A percentile compares a stretch with the other conserved stretches of the same genome.
These are phyloP conservation scores for Bretziella fagacearum DNA, from an alignment of 2,329 filamentous ascomycete species.

Conservation along the genomic window DNA sequence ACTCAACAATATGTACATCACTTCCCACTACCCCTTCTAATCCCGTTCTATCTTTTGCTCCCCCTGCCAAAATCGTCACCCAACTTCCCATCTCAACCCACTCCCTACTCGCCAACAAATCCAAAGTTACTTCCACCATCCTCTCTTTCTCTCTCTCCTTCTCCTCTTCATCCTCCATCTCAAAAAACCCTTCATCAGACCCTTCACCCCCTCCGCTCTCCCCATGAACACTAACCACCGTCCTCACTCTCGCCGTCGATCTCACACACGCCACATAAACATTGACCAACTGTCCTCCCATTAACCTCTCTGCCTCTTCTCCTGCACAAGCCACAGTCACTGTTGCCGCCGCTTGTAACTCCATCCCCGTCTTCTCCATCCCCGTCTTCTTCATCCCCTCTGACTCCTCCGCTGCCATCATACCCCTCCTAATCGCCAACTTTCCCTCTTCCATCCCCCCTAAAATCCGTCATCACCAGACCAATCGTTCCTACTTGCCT, in stretches of 20 bases:
- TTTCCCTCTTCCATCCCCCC: conserved; percentile 23
- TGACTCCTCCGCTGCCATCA: conserved; percentile 60
- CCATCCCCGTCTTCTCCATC: no score
- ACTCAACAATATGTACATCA: conserved; percentile 45
- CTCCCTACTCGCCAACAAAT: conserved; percentile 51
- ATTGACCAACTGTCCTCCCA: conserved; percentile 53
- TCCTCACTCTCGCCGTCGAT: conserved; percentile 57
- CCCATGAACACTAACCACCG: conserved; percentile 25
- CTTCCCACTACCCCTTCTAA: conserved; percentile 59
- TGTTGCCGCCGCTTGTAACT: conserved; percentile 49
- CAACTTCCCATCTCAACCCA: conserved; percentile 57
- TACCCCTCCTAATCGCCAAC: conserved; percentile 53
- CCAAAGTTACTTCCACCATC: conserved; percentile 41
- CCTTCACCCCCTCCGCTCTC: neutral
- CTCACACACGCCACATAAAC: conserved; percentile 79
- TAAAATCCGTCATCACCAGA: no score
- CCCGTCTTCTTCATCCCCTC: no score
- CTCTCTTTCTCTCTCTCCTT: conserved; percentile 8
- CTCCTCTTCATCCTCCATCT: conserved; percentile 16
- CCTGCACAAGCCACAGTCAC: conserved; percentile 56
- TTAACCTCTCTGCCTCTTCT: conserved; percentile 43
- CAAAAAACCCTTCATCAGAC: conserved; percentile 9
- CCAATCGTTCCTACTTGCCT: conserved; percentile 87
- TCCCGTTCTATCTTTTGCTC: conserved; percentile 47
- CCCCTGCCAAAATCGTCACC: conserved; percentile 55